Evolutionary conservation across 2,329 filamentous ascomycete species (phyloP), one percentile per base, ranked within the genome.

Genomic region (Coniochaeta sp.): DNA sequence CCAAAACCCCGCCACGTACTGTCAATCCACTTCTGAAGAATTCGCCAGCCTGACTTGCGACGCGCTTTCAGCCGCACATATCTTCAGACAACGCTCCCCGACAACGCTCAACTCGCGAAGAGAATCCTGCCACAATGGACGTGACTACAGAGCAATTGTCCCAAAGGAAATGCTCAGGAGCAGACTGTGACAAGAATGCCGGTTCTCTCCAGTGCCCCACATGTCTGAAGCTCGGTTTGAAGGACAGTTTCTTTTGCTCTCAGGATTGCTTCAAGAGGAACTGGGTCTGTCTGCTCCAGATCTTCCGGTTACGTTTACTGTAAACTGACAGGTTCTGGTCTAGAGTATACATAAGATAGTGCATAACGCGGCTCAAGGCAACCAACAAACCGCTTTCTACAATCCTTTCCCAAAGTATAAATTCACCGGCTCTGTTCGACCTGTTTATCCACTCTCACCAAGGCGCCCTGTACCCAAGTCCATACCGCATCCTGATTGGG

Each of bases 181-280:
- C 81, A 61, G 90, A 96, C 74, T 99, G 95, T 80, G 81, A 84
- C 42, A 96, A 97, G 64, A 88, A 93, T 64, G 93, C 93, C 60
- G 88, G 91, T 62, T 81, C 87, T 59, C 79, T 99, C 52, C 93
- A 98, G 75, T 99, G 95, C 75, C 95, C 95, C 59, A 98, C 90
- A 58, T 99, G 95, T 73, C 82, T 97, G 70, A 97, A 96, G 77
- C 79, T 93, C 55, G 90, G 89, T 59, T 88, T 87, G 68, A 87
- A 93, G 72, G 91, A 95, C 70, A 96, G 91, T 78, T 97, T 87
- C 77, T 99, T 98, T 79, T 99, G 95, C 80, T 92, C 92, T 32
- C 95, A 99, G 75, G 95, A 98, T 68, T 99, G 95, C 81, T 99
- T 99, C 79, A 98, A 97, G 82, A 89, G 87, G 75, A 99, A 91